Evolutionary conservation across 1,284 basidiomycete genomes (phyloP), one percentile per base, ranked within the genome.

Genomic region (Trichosporon sp.): DNA sequence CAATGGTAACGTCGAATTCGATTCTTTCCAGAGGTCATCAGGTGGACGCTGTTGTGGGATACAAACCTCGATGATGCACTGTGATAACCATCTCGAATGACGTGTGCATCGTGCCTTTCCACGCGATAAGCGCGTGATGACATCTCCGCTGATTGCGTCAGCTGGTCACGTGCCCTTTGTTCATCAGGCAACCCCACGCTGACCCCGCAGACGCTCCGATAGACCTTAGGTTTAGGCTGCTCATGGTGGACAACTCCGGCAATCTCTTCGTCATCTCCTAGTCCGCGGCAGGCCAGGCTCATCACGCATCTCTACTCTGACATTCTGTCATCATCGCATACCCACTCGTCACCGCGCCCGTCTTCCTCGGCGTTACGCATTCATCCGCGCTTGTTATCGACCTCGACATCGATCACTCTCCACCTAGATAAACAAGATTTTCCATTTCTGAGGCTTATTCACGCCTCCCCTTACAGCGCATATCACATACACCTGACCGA

Each of bases 61-160:
- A 37, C 51, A 69, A 48, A 21, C 61, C 26, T 71, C 65, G 69
- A 67, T 68, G 56, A 59, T 70, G 51, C 59, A 66, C 65, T 66
- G 21, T 46, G 40, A 66, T 32, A 43, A 4, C 31, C 21, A 64
- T 12, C 11, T 26, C 4, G 10, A 61, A 61, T 68, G 66, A 68
- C 65, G 69, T 70, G 63, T 66, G 61, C 12, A 51, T 35, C 19
- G 10, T 11, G 1, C 8, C 6, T 31, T 7, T 43, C 21, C 65
- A 40, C 64, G 59, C 59, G 59, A 63, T 63, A 63, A n/a, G 31
- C 59, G 37, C 59, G 59, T 35, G 59, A 32, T 35, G 5, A 16
- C 1, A 4, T 5, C 26, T 32, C 56, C 56, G 3, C 11, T 35
- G 14, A 35, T 21, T 14, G 26, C 56, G 31, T 61, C 56, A 40